phyloP scores from a whole-genome alignment of 805 yeast species.

The Pichia deserticola region DNA sequence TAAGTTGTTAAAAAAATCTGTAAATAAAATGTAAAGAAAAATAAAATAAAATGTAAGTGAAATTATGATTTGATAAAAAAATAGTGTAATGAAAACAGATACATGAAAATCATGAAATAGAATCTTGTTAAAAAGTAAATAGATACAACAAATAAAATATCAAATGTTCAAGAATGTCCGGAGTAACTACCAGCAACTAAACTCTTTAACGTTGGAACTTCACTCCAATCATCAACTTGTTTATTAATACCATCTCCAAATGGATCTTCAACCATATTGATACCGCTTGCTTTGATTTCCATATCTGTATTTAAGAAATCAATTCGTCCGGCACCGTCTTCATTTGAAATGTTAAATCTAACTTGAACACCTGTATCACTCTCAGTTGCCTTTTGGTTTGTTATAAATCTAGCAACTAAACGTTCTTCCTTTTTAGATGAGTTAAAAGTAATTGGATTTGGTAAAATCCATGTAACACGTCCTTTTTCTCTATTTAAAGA shows the following conservation, averaged over 20 bases:
- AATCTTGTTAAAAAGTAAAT: not conserved
- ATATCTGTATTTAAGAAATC: conserved; percentile 35
- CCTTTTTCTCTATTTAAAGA: conserved; percentile 80
- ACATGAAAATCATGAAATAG: not conserved
- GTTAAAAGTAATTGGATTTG: conserved; percentile 32
- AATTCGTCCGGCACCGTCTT: conserved; percentile 39
- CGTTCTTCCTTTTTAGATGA: conserved; percentile 44
- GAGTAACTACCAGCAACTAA: conserved; percentile 44
- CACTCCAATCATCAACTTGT: conserved; percentile 22
- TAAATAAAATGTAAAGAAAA: too few species aligned
- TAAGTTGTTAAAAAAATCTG: too few species aligned
- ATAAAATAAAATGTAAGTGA: too few species aligned
- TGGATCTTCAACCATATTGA: conserved; percentile 27
- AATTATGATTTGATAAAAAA: too few species aligned
- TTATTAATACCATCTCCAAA: conserved; percentile 23
- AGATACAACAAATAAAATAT: not conserved
- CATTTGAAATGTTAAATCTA: conserved; percentile 45
- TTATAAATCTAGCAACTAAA: conserved; percentile 79
- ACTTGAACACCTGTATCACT: conserved; percentile 66
- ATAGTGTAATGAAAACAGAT: too few species aligned
- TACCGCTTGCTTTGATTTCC: conserved; percentile 21
- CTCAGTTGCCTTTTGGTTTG: conserved; percentile 66
- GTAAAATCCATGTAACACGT: conserved; percentile 79
- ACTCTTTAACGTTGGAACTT: conserved; percentile 39
- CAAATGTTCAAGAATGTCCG: conserved; percentile 25